These are phyloP conservation scores for Taiozyma sp. DNA, from an alignment of 1,139 yeast genomes.

Conservation along the genomic window DNA sequence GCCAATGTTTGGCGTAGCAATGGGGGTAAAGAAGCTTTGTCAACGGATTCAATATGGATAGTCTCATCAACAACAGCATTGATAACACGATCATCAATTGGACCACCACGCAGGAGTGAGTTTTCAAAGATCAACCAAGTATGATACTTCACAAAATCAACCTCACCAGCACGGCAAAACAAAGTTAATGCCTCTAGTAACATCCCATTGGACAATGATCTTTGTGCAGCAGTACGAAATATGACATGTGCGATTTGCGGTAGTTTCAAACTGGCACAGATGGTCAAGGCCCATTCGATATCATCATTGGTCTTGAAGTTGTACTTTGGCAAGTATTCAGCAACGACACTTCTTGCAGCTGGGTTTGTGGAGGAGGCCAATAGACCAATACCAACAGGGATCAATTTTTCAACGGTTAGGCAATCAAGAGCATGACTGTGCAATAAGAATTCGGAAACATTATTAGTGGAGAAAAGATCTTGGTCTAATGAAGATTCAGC, in stretches of 20 bases:
- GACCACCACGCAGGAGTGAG: slow-evolving; percentile 47
- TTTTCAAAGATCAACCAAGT: slow-evolving; percentile 58
- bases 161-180: slow-evolving; percentile 64
- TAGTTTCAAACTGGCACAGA: slow-evolving; percentile 43
- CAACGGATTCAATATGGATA: slow-evolving; percentile 25
- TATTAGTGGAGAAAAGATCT: slow-evolving; percentile 30
- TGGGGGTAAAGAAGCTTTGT: slow-evolving; percentile 37
- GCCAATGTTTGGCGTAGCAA: slow-evolving; percentile 62
- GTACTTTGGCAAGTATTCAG: slow-evolving; percentile 58
- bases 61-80: slow-evolving; percentile 45
- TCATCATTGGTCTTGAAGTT: slow-evolving; percentile 66
- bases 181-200: slow-evolving; percentile 62
- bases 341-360: slow-evolving; percentile 45
- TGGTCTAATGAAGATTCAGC: slow-evolving; percentile 13
- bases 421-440: slow-evolving; percentile 58
- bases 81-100: slow-evolving; percentile 50
- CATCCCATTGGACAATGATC: slow-evolving; percentile 30
- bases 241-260: slow-evolving; percentile 51
- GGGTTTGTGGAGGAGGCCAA: slow-evolving; percentile 34
- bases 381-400: slow-evolving; percentile 66
- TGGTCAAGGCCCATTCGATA: slow-evolving; percentile 72
- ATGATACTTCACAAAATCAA: slow-evolving; percentile 34
- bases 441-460: slow-evolving; percentile 57
- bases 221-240: slow-evolving; percentile 33
- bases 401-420: slow-evolving; percentile 43